These are phyloP conservation scores for Madurella mycetomatis DNA, from an alignment of 2,329 filamentous ascomycete species.

Conservation along the genomic window DNA sequence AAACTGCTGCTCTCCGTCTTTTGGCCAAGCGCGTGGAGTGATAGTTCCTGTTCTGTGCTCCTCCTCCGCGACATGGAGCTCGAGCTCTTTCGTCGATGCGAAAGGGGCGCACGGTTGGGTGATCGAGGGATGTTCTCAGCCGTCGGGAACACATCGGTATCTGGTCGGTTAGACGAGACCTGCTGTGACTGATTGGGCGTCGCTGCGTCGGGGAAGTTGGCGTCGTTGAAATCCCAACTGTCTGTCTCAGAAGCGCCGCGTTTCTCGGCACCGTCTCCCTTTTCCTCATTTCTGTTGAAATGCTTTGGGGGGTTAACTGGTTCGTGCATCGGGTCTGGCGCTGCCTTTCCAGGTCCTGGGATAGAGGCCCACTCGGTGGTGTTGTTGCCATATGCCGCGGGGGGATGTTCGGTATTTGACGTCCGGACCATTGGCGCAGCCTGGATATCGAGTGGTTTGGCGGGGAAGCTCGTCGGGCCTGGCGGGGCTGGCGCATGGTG, in stretches of 20 bases:
- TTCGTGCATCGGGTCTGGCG: slow-evolving; percentile 23
- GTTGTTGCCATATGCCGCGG: slow-evolving; percentile 36
- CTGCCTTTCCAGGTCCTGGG: slow-evolving; percentile 23
- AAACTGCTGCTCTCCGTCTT: slow-evolving; percentile 73
- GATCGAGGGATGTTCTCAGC: slow-evolving; percentile 79
- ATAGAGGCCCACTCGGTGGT: slow-evolving; percentile 31
- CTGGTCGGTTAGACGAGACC: slow-evolving; percentile 60
- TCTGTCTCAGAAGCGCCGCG: slow-evolving; percentile 54
- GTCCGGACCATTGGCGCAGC: slow-evolving; percentile 50
- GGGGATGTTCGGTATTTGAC: slow-evolving; percentile 42
- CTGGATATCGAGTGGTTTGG: slow-evolving; percentile 39
- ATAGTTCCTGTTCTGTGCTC: slow-evolving; percentile 63
- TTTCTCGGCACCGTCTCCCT: slow-evolving; percentile 46
- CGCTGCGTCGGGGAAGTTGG: slow-evolving; percentile 56
- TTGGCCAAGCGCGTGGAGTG: slow-evolving; percentile 44
- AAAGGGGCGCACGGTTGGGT: slow-evolving; percentile 62
- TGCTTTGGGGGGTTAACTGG: slow-evolving; percentile 39
- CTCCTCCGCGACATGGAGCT: slow-evolving; percentile 70
- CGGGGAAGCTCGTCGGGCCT: slow-evolving; percentile 35
- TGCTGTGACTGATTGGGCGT: slow-evolving; percentile 43
- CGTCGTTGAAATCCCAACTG: slow-evolving; percentile 91
- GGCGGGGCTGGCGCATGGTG: slow-evolving; percentile 55
- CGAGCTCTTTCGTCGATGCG: slow-evolving; percentile 77
- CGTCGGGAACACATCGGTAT: slow-evolving; percentile 82
- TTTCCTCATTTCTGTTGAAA: slow-evolving; percentile 36